Evolutionary conservation across 805 yeast species (phyloP).

Genomic region (Torulaspora franciscae): DNA sequence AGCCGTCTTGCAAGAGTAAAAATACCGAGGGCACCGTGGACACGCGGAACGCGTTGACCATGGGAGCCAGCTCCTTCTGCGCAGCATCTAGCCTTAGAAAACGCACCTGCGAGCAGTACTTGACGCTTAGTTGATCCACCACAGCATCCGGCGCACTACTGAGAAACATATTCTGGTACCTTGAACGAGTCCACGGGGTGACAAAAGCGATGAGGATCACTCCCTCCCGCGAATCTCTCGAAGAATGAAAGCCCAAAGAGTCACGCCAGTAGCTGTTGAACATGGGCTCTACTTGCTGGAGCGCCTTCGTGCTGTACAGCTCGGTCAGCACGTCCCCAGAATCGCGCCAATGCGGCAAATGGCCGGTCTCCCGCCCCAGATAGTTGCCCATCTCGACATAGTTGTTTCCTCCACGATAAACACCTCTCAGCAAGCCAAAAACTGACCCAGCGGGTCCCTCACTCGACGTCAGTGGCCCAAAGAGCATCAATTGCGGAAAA

Average conservation of each 20-base stretch:
- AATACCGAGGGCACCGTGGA: conserved; percentile 12
- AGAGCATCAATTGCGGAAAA: conserved; percentile 49
- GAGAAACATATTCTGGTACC: conserved; percentile 12
- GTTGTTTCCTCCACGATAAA: conserved; percentile 37
- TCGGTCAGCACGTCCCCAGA: neutral
- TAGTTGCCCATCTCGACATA: conserved; percentile 34
- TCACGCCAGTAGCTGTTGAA: conserved; percentile 1
- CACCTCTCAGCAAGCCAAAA: conserved; percentile 29
- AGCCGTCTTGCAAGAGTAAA: conserved; percentile 4
- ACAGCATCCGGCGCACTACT: conserved; percentile 35
- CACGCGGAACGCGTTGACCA: conserved; percentile 22
- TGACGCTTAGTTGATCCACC: conserved; percentile 31
- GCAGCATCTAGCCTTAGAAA: conserved; percentile 38
- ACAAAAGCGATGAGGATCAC: conserved; percentile 33
- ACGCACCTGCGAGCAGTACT: conserved; percentile 4
- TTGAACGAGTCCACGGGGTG: conserved; percentile 37
- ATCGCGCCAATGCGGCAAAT: conserved; percentile 10
- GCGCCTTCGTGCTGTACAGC: neutral
- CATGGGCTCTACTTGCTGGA: neutral
- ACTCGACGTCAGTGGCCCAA: conserved; percentile 31
- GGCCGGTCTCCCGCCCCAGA: conserved; percentile 21
- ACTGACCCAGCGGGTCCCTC: neutral
- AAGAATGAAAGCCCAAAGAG: too few relatives aligned
- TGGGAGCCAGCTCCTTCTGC: conserved; percentile 22
- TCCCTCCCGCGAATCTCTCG: conserved; percentile 6